Evolutionary conservation across 305 asterid genomes (phyloP).

Genomic region (Fraxinus latifolia): DNA sequence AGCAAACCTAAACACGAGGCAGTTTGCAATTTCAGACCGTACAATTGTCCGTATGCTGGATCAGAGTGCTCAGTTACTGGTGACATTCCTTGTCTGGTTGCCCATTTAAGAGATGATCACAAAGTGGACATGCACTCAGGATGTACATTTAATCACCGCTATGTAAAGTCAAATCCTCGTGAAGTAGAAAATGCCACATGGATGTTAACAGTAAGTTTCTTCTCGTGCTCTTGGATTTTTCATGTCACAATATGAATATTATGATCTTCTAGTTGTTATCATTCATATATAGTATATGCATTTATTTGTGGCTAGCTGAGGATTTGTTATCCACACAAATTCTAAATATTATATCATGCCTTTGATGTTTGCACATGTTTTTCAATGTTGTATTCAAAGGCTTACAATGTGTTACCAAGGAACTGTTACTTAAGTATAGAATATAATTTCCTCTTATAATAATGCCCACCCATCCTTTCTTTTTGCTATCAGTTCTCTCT

Average conservation of each 20-base stretch:
- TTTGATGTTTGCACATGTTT: not conserved
- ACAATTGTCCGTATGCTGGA: not conserved
- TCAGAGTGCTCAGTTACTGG: not conserved
- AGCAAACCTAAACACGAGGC: not conserved
- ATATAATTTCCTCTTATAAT: too few relatives aligned
- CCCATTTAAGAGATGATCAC: not conserved
- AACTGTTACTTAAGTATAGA: too few relatives aligned
- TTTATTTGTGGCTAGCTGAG: not conserved
- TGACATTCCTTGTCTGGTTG: slow-evolving; percentile 7
- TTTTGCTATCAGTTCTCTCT: too few relatives aligned
- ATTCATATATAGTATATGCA: not conserved
- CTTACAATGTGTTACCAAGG: not conserved
- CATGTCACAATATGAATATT: not conserved
- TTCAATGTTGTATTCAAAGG: not conserved
- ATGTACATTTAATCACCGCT: not conserved
- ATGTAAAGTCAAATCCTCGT: slow-evolving; percentile 1
- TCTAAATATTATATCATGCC: not conserved
- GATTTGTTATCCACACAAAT: not conserved
- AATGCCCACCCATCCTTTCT: too few relatives aligned
- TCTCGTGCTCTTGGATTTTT: not conserved
- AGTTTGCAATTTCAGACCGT: not conserved
- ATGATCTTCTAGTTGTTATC: not conserved
- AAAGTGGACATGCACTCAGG: not conserved
- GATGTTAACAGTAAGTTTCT: slow-evolving; percentile 1
- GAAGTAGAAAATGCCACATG: slow-evolving; percentile 10